Conservation (phyloP, 495 filamentous ascomycete genomes). For the Penicillium maclennaniae region DNA sequence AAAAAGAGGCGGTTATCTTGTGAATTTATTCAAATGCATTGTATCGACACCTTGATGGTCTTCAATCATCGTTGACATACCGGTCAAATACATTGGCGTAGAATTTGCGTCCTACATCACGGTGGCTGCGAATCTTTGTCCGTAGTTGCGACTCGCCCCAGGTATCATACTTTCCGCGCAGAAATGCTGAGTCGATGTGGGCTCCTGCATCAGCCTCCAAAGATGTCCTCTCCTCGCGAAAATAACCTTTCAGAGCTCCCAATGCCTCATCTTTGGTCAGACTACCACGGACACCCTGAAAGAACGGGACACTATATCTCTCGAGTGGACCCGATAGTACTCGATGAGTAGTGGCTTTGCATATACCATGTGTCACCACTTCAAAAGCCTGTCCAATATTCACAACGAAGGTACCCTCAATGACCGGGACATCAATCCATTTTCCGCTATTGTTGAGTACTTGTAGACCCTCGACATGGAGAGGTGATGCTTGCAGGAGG, state of each 20-base stretch:
- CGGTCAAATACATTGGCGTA: conserved; percentile 36
- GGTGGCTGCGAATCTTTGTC: conserved; percentile 43
- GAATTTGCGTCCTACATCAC: conserved; percentile 37
- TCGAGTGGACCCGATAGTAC: conserved; percentile 33
- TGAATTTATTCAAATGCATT: not conserved
- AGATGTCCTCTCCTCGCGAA: conserved; percentile 11
- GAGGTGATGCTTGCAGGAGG: conserved; percentile 46
- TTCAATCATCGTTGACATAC: conserved; percentile 27
- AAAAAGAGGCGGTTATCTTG: not conserved
- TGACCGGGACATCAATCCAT: conserved; percentile 49
- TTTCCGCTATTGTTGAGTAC: conserved; percentile 43
- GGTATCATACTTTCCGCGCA: conserved; percentile 41
- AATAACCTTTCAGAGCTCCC: conserved; percentile 25
- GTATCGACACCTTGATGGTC: not conserved
- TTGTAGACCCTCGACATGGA: conserved; percentile 44
- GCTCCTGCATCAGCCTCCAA: conserved; percentile 14
- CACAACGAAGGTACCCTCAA: conserved; percentile 50
- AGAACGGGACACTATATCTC: conserved; percentile 45
- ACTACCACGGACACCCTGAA: conserved; percentile 40
- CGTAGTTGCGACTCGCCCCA: conserved; percentile 47
- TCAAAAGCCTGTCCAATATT: conserved; percentile 58
- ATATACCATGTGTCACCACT: conserved; percentile 49
- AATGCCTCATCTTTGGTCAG: conserved; percentile 37
- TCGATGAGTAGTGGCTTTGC: conserved; percentile 51
- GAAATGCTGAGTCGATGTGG: conserved; percentile 39